Conservation (phyloP, 768 basidiomycete genomes). For the Termitomyces sp. region DNA sequence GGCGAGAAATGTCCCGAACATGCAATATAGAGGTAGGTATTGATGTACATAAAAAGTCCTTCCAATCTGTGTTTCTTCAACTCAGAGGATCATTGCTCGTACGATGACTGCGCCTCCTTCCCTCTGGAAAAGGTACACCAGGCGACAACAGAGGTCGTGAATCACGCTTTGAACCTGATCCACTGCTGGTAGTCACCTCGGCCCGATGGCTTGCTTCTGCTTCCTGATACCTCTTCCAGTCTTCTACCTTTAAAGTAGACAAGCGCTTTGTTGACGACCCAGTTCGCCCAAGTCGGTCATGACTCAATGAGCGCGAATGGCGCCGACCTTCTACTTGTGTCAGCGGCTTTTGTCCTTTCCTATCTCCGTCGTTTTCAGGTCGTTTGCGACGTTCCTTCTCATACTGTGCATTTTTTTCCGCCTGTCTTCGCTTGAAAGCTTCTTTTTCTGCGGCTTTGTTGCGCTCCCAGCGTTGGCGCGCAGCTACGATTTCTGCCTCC, state of each 20-base stretch:
- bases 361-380: conserved; percentile 34
- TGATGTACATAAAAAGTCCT: not conserved
- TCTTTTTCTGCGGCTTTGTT: conserved; percentile 70
- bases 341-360: conserved; percentile 23
- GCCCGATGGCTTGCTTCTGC: conserved; percentile 19
- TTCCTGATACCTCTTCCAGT: conserved; percentile 75
- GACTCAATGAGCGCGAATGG: conserved; percentile 55
- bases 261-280: conserved; percentile 51
- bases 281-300: conserved; percentile 47
- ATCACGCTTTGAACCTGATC: conserved; percentile 26
- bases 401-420: conserved; percentile 57
- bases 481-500: conserved; percentile 68
- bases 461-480: conserved; percentile 78
- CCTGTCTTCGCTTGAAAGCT: conserved; percentile 65
- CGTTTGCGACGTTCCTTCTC: conserved; percentile 41
- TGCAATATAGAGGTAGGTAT: not conserved
- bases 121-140: conserved; percentile 56
- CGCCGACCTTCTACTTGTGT: conserved; percentile 30
- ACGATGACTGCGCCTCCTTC: conserved; percentile 23
- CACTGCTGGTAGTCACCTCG: conserved; percentile 5
- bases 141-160: conserved; percentile 22
- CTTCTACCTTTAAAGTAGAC: conserved; percentile 78
- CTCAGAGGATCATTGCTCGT: conserved; percentile 32
- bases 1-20: conserved; percentile 2
- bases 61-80: not conserved